These are phyloP conservation scores for Colletotrichum paranaense DNA, from an alignment of 2,329 filamentous ascomycete genomes.

Conservation along the genomic window DNA sequence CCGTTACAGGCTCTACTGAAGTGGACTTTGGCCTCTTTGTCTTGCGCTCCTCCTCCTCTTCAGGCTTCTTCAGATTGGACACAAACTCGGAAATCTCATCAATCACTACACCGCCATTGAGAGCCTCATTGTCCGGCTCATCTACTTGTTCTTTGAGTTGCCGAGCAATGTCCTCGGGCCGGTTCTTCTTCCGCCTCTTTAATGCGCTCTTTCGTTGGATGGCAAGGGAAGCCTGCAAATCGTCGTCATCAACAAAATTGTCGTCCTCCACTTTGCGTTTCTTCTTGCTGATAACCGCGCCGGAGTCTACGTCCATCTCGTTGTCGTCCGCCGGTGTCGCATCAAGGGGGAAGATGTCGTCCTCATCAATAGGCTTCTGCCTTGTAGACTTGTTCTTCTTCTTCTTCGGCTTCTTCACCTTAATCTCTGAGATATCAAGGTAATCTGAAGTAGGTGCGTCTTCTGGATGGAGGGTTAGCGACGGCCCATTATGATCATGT, in stretches of 20 bases:
- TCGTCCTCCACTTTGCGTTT: slow-evolving; percentile 75
- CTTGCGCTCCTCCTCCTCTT: slow-evolving; percentile 65
- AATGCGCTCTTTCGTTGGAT: slow-evolving; percentile 84
- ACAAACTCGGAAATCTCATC: slow-evolving; percentile 97
- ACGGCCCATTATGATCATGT: slow-evolving; percentile 31
- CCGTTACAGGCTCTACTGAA: slow-evolving; percentile 52
- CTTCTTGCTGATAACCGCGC: slow-evolving; percentile 57
- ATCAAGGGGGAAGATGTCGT: slow-evolving; percentile 65
- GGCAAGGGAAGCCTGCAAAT: slow-evolving; percentile 87
- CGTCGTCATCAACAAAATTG: slow-evolving; percentile 89
- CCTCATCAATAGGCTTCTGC: slow-evolving; percentile 74
- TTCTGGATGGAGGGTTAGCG: slow-evolving; percentile 57
- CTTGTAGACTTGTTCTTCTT: slow-evolving; percentile 85
- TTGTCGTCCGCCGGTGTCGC: slow-evolving; percentile 52
- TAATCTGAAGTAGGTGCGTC: slow-evolving; percentile 86
- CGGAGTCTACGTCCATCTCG: slow-evolving; percentile 82
- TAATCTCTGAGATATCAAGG: slow-evolving; percentile 85
- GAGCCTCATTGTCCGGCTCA: slow-evolving; percentile 60
- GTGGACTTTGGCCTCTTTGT: slow-evolving; percentile 55
- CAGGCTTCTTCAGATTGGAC: slow-evolving; percentile 80
- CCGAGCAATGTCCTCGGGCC: slow-evolving; percentile 87
- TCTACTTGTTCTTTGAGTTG: slow-evolving; percentile 77
- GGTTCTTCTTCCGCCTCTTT: slow-evolving; percentile 90
- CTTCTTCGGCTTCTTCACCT: slow-evolving; percentile 95
- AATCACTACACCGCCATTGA: slow-evolving; percentile 79